Conservation (phyloP, 768 basidiomycete genomes). For the Phlebiopsis flavidoalba region DNA sequence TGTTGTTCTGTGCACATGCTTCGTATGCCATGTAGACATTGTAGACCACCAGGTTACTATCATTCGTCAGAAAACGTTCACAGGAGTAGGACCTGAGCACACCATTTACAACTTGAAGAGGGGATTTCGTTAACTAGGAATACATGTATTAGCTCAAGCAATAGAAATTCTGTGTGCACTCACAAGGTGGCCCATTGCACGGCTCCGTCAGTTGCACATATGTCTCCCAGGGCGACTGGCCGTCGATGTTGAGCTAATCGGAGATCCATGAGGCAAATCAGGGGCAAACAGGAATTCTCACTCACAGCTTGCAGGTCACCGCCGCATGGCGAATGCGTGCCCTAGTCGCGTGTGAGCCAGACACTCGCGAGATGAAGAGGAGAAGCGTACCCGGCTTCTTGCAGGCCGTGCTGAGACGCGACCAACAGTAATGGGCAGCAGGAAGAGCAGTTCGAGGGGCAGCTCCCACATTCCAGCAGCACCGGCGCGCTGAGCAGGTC, state of each 20-base stretch:
- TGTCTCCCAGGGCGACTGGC: constrained; percentile 3
- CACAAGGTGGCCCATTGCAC: neutral
- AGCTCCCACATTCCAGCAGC: constrained; percentile 2
- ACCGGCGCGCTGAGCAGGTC: neutral
- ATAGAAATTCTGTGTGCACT: neutral
- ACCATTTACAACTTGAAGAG: constrained; percentile 5
- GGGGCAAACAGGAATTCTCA: neutral
- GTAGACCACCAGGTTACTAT: constrained; percentile 12
- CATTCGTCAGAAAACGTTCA: neutral
- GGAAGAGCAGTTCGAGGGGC: constrained; percentile 3
- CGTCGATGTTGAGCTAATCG: constrained; percentile 8
- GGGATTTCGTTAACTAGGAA: neutral
- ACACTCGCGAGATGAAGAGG: neutral
- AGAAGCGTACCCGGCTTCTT: constrained; percentile 3
- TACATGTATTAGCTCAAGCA: no score
- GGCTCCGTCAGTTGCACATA: constrained; percentile 2
- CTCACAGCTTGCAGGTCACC: constrained; percentile 9
- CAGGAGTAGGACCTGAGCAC: neutral
- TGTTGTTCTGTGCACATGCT: neutral
- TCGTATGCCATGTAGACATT: constrained; percentile 9
- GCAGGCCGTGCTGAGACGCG: neutral
- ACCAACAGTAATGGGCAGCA: neutral
- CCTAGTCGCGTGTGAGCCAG: neutral
- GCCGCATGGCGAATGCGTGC: neutral
- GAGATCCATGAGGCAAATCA: neutral